Evolutionary conservation across 2,329 filamentous ascomycete genomes (phyloP).

Genomic region (Arthroderma uncinatum): DNA sequence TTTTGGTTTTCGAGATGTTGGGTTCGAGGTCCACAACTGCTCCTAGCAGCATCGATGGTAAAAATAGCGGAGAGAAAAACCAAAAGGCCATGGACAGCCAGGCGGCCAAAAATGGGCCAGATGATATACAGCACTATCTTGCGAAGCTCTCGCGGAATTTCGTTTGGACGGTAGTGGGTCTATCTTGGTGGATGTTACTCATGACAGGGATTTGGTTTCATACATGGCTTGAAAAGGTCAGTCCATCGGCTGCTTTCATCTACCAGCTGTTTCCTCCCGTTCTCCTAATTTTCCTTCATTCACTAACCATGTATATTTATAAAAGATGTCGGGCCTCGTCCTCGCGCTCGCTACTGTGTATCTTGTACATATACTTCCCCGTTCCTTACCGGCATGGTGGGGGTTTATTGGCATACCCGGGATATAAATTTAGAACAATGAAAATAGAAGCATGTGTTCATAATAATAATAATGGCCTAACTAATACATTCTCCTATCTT

Average conservation of each 20-base stretch:
- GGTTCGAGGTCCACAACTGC: conserved; percentile 51
- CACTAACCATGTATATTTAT: conserved; percentile 10
- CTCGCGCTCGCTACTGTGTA: conserved; percentile 41
- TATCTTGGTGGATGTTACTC: conserved; percentile 90
- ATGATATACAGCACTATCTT: conserved; percentile 38
- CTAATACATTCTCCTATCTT: background rate
- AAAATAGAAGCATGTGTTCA: background rate
- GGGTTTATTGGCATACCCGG: conserved; percentile 37
- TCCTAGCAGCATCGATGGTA: conserved; percentile 40
- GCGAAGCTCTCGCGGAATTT: conserved; percentile 46
- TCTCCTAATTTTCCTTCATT: background rate
- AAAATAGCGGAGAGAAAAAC: conserved; percentile 28
- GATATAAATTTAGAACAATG: conserved; percentile 19
- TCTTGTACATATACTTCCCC: conserved; percentile 42
- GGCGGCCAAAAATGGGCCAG: conserved; percentile 18
- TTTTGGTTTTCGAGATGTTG: conserved; percentile 71
- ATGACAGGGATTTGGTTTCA: conserved; percentile 99
- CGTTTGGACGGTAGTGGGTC: conserved; percentile 47
- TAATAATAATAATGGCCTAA: background rate
- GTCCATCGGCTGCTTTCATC: conserved; percentile 20
- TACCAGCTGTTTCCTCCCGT: conserved; percentile 17
- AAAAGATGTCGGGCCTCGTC: conserved; percentile 40
- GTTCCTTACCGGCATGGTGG: conserved; percentile 35
- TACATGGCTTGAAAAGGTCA: conserved; percentile 93
- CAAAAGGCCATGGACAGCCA: conserved; percentile 14